Percentiles rank a stretch among this genome's conserved stretches.
These are phyloP conservation scores for Trichophyton simii DNA, from an alignment of 2,329 filamentous ascomycete species.

Conservation along the genomic window DNA sequence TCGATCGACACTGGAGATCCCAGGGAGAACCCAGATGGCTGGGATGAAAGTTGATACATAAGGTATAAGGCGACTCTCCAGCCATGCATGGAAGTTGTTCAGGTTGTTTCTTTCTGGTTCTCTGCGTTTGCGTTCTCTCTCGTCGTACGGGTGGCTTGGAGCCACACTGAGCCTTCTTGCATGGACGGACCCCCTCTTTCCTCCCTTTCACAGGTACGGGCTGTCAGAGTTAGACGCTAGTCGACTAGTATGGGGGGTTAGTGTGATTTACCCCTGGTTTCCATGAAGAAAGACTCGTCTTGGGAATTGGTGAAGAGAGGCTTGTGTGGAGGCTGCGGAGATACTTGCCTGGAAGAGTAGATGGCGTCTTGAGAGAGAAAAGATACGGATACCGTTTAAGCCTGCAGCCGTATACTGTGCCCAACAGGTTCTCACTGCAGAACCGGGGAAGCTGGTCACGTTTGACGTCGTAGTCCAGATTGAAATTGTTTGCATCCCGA, in stretches of 20 bases:
- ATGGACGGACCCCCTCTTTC: neutral
- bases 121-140: neutral
- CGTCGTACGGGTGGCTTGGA: neutral
- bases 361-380: neutral
- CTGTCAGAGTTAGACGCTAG: neutral
- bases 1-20: neutral
- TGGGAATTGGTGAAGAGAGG: neutral
- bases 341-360: neutral
- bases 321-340: neutral
- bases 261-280: slow-evolving; percentile 1
- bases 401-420: neutral
- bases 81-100: neutral
- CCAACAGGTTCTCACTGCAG: neutral
- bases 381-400: neutral
- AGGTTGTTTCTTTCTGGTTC: neutral
- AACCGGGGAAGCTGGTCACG: neutral
- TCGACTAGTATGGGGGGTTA: neutral
- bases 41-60: neutral
- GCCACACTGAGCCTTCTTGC: neutral
- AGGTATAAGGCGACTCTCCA: neutral
- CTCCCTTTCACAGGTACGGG: neutral
- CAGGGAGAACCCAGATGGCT: neutral
- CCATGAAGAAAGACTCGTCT: neutral
- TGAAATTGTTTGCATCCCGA: neutral
- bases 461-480: neutral